Percentiles rank a stretch among this genome's conserved stretches.
phyloP scores from a whole-genome alignment of 805 yeast genomes.

The Komagataella ulmi region DNA sequence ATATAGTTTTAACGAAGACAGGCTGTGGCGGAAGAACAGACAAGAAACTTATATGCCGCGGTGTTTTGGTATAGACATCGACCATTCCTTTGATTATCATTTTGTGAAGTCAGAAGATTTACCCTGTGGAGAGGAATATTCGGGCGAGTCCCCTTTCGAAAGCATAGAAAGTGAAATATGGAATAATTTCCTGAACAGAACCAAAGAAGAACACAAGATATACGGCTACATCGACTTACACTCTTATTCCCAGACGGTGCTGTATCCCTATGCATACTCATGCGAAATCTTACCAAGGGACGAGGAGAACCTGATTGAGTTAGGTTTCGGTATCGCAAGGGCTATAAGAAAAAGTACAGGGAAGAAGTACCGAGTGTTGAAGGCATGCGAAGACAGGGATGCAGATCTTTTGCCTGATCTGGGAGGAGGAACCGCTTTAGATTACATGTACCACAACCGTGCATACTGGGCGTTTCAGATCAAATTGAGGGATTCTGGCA shows the following conservation, averaged over 20 bases:
- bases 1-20: conserved; percentile 66
- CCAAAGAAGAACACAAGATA: conserved; percentile 41
- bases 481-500: conserved; percentile 70
- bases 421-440: conserved; percentile 73
- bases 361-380: conserved; percentile 50
- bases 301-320: conserved; percentile 65
- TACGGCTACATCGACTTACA: conserved; percentile 75
- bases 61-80: conserved; percentile 79
- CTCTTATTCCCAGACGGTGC: conserved; percentile 72
- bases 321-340: conserved; percentile 71
- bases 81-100: conserved; percentile 68
- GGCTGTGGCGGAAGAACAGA: conserved; percentile 84
- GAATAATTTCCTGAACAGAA: conserved; percentile 31
- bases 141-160: conserved; percentile 65
- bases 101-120: conserved; percentile 48
- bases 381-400: conserved; percentile 73
- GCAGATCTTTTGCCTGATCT: conserved; percentile 59
- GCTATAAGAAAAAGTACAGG: conserved; percentile 56
- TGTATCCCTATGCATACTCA: conserved; percentile 74
- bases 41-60: conserved; percentile 55
- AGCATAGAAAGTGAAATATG: conserved; percentile 43
- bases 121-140: conserved; percentile 76
- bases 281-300: conserved; percentile 67
- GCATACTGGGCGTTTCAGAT: conserved; percentile 80
- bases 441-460: conserved; percentile 70